Conservation (phyloP, 2,329 filamentous ascomycete genomes). For the Penicillium frequentans region DNA sequence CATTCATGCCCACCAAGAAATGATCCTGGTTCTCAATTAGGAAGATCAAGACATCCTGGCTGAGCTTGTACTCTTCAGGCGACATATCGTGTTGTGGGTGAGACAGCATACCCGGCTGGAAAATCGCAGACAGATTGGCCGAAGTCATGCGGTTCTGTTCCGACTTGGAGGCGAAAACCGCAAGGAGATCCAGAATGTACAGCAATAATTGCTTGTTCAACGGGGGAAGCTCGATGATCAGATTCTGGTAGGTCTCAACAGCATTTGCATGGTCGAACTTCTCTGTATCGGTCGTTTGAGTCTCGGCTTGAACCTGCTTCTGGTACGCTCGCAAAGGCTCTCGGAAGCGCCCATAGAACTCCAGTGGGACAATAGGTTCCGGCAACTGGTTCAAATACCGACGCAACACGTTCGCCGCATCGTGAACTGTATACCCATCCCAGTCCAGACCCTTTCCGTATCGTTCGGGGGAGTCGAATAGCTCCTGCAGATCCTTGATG, state of each 20-base stretch:
- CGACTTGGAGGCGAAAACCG: conserved; percentile 94
- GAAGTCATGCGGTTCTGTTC: conserved; percentile 97
- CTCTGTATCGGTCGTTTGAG: conserved; percentile 68
- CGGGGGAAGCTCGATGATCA: conserved; percentile 90
- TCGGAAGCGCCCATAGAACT: conserved; percentile 89
- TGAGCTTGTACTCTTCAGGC: conserved; percentile 87
- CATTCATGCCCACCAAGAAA: conserved; percentile 97
- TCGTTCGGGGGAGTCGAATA: conserved; percentile 91
- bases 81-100: conserved; percentile 95
- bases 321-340: conserved; percentile 73
- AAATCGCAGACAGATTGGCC: conserved; percentile 91
- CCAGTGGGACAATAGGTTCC: conserved; percentile 91
- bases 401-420: conserved; percentile 93
- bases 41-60: conserved; percentile 96
- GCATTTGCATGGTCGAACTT: conserved; percentile 73
- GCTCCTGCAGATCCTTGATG: conserved; percentile 90
- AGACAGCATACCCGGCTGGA: conserved; percentile 93
- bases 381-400: conserved; percentile 95
- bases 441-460: conserved; percentile 97
- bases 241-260: conserved; percentile 78
- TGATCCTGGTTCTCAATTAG: conserved; percentile 98
- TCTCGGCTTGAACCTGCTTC: conserved; percentile 68
- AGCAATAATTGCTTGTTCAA: conserved; percentile 90
- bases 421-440: conserved; percentile 97
- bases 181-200: conserved; percentile 92